A percentile compares a stretch with the other conserved stretches of the same genome.
phyloP scores from a whole-genome alignment of 495 filamentous ascomycete genomes.

The Xylaria cubensis region DNA sequence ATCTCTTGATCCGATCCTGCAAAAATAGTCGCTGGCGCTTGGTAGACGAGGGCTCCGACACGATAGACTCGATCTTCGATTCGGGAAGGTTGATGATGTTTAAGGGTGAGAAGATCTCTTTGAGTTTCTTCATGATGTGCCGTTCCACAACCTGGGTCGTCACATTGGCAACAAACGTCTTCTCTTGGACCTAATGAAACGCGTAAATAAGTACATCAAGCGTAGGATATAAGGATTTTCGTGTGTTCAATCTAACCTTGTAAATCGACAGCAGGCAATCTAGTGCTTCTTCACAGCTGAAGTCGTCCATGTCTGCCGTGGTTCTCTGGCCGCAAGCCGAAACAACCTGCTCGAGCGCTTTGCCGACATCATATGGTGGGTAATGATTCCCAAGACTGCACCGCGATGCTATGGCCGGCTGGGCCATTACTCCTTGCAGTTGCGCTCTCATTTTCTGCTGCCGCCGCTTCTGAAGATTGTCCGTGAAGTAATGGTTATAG shows the following conservation, averaged over 20 bases:
- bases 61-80: too few relatives aligned
- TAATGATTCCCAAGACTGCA: neutral
- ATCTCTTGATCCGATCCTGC: too few relatives aligned
- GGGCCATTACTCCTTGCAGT: neutral
- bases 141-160: slow-evolving; percentile 50
- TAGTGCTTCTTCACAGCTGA: slow-evolving; percentile 7
- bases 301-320: neutral
- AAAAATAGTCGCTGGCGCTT: too few relatives aligned
- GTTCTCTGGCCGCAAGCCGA: slow-evolving; percentile 8
- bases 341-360: neutral
- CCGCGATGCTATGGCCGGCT: neutral
- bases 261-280: slow-evolving; percentile 6
- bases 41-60: too few relatives aligned
- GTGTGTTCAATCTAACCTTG: slow-evolving; percentile 8
- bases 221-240: neutral
- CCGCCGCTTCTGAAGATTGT: slow-evolving; percentile 32
- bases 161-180: slow-evolving; percentile 46
- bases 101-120: neutral
- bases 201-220: neutral
- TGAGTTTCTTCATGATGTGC: slow-evolving; percentile 36
- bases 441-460: neutral
- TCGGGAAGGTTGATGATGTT: too few relatives aligned
- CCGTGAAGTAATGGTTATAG: slow-evolving; percentile 40
- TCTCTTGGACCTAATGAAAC: slow-evolving; percentile 39
- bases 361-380: neutral